These are phyloP conservation scores for Talaromyces thailandensis DNA, from an alignment of 495 filamentous ascomycete species.

Conservation along the genomic window DNA sequence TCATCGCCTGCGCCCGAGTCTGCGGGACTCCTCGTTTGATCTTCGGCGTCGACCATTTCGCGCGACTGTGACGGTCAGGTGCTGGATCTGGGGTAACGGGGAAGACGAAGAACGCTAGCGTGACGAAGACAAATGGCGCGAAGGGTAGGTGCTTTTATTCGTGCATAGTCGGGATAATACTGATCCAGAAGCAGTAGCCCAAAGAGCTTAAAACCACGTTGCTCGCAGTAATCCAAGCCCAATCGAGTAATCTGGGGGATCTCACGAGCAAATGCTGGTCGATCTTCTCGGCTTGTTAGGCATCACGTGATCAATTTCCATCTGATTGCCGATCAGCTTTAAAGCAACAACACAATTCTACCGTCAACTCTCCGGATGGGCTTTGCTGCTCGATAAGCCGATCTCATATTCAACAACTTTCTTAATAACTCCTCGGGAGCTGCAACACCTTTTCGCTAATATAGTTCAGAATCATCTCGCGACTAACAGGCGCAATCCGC, in stretches of 20 bases:
- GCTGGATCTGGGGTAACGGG: not conserved
- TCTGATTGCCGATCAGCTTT: not conserved
- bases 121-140: not conserved
- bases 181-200: not conserved
- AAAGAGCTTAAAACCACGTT: not conserved
- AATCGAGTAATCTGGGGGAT: not conserved
- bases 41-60: not conserved
- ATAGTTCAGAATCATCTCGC: slow-evolving; percentile 66
- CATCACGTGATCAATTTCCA: not conserved
- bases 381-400: not conserved
- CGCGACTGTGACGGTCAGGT: not conserved
- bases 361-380: too few species aligned
- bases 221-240: not conserved
- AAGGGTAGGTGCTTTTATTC: not conserved
- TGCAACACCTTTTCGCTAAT: slow-evolving; percentile 51
- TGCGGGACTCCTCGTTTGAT: slow-evolving; percentile 25
- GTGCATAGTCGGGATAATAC: not conserved
- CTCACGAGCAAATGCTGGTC: not conserved
- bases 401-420: not conserved
- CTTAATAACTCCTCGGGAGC: slow-evolving; percentile 42
- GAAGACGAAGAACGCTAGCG: not conserved
- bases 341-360: not conserved
- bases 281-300: not conserved
- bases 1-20: slow-evolving; percentile 39
- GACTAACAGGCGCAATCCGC: slow-evolving; percentile 55